Evolutionary conservation across 2,329 filamentous ascomycete genomes (phyloP), one percentile per base, ranked within the genome.

Genomic region (Didymella arachidicola): DNA sequence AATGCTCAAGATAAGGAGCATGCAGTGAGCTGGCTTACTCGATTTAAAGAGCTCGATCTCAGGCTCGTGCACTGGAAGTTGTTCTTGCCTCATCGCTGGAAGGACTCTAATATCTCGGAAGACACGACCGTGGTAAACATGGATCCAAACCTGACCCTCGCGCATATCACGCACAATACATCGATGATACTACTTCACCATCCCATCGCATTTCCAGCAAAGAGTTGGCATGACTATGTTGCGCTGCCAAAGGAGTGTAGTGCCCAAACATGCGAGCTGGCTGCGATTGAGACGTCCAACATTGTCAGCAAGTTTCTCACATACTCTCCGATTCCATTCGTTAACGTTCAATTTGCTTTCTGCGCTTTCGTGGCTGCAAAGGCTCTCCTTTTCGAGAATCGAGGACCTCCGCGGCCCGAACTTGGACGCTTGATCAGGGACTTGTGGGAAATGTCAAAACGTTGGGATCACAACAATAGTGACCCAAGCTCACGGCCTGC

Each of bases 1-100:
- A 75, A 74, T 18, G 73, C 72, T 64, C 70, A 72, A 29, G 72
- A 75, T 19, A 74, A 73, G 44, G 72, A 75, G 32, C 72, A 75
- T 61, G 72, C 72, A 16, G 61, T 75, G 36, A 72, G 61, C 50
- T 75, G 72, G 72, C 42, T 75, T 34, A 74, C 72, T 4, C 69
- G 72, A 2, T 75, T 75, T 46, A 75, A 75, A 50, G 72, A 75
- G 56, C 62, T 75, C 3, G 72, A 75, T 26, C 48, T 75, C n/a
- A 63, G 72, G 10, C 63, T 75, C 2, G 72, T 75, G 0, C 70
- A 73, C 11, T 75, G 72, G 72, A 75, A 75, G 30, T 60, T 74
- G 5, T 75, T 75, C 48, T n/a, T 75, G 7, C 72, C 72, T 6
- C 65, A 68, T 4, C 64, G 71, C 16, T 75, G 72, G 72, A 73